These are phyloP conservation scores for Decorospora gaudefroyi DNA, from an alignment of 2,329 filamentous ascomycete genomes.

Conservation along the genomic window DNA sequence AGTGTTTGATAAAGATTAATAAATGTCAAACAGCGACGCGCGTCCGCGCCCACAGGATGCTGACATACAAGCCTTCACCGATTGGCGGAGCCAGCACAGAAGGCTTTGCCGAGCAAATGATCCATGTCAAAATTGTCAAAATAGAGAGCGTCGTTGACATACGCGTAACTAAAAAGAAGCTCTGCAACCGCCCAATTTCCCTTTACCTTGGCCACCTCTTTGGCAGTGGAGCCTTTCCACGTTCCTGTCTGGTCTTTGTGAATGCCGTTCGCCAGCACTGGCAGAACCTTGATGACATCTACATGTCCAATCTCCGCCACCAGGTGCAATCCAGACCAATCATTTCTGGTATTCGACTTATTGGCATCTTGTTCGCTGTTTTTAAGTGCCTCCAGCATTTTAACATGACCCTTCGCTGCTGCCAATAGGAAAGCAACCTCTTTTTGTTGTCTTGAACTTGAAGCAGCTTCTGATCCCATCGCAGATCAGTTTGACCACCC, in stretches of 20 bases:
- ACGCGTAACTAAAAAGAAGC: no score
- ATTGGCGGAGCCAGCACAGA: no score
- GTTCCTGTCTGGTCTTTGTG: conserved; percentile 17
- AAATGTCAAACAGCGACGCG: no score
- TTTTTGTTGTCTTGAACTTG: conserved; percentile 11
- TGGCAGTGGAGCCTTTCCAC: conserved; percentile 16
- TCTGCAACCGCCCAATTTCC: conserved; percentile 3
- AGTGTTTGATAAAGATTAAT: no score
- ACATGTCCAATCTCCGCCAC: conserved; percentile 19
- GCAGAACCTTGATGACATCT: conserved; percentile 15
- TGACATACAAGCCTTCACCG: no score
- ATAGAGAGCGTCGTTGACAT: no score
- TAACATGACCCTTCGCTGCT: conserved; percentile 16
- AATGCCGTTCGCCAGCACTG: conserved; percentile 11
- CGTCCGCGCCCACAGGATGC: no score
- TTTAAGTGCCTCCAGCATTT: conserved; percentile 18
- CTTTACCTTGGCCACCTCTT: conserved; percentile 17
- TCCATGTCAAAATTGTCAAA: no score
- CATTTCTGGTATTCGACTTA: conserved; percentile 14
- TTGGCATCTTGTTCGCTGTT: conserved; percentile 20
- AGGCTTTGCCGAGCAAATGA: no score
- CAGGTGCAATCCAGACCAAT: conserved; percentile 24
- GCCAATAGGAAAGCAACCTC: conserved; percentile 19
- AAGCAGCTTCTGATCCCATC: conserved; percentile 11
- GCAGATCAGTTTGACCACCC: conserved; percentile 17